Percentiles rank a stretch among this genome's conserved stretches.
Evolutionary conservation across 2,329 filamentous ascomycete species (phyloP).

Genomic region (Fusarium coicis): DNA sequence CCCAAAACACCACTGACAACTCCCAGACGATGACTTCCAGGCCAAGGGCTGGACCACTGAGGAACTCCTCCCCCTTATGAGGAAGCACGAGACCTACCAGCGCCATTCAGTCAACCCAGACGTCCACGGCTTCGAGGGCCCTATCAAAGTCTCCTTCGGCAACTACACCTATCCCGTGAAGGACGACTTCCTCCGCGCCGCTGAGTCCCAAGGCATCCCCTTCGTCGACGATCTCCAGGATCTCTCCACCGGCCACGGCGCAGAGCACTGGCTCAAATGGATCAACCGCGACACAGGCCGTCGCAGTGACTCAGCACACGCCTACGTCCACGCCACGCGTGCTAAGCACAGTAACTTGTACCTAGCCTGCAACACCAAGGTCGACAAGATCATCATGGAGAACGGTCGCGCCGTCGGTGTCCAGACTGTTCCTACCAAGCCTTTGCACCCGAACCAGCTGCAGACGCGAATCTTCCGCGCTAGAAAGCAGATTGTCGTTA

Average conservation of each 20-base stretch:
- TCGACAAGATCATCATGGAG: conserved; percentile 80
- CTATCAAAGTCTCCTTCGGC: conserved; percentile 84
- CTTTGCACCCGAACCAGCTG: conserved; percentile 65
- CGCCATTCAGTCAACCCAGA: conserved; percentile 71
- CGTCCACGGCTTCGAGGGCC: conserved; percentile 80
- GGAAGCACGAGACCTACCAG: conserved; percentile 84
- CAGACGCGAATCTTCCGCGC: conserved; percentile 69
- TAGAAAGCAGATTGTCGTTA: conserved; percentile 79
- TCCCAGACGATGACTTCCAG: conserved; percentile 73
- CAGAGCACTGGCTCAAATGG: conserved; percentile 88
- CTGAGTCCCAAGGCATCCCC: conserved; percentile 78
- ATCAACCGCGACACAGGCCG: conserved; percentile 73
- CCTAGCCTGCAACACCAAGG: conserved; percentile 79
- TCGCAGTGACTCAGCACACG: conserved; percentile 80
- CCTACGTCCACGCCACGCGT: conserved; percentile 81
- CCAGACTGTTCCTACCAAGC: conserved; percentile 76
- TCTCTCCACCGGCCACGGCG: conserved; percentile 73
- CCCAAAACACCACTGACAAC: not conserved
- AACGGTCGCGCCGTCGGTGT: conserved; percentile 78
- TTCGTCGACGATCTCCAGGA: conserved; percentile 82
- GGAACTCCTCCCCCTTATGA: conserved; percentile 80
- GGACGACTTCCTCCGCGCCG: conserved; percentile 80
- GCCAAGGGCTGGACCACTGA: conserved; percentile 83
- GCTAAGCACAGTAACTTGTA: conserved; percentile 77
- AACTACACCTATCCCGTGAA: conserved; percentile 86